Percentiles rank a stretch among this genome's conserved stretches.
Conservation (phyloP, 2,329 filamentous ascomycete species). For the Aspergillus texensis region DNA sequence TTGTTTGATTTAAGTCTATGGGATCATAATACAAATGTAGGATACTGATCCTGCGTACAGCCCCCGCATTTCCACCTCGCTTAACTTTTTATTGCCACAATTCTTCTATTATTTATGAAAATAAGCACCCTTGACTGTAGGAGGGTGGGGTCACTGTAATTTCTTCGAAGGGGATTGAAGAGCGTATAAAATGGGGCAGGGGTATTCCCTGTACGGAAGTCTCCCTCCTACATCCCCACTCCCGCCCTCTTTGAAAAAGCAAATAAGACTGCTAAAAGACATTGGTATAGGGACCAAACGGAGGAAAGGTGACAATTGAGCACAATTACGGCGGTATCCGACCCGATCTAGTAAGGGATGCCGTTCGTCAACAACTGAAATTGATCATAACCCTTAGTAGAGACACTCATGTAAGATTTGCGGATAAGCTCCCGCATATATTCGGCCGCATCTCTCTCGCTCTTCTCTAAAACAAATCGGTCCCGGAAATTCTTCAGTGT, state of each 20-base stretch:
- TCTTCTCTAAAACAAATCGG: conserved; percentile 89
- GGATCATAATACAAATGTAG: too few species aligned
- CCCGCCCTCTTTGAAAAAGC: background rate
- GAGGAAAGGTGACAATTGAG: background rate
- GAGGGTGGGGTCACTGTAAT: too few species aligned
- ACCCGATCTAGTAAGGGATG: conserved; percentile 75
- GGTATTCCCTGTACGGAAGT: too few species aligned
- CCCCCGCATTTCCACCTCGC: too few species aligned
- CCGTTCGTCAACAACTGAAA: conserved; percentile 97
- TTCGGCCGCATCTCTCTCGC: conserved; percentile 88
- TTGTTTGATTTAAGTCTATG: too few species aligned
- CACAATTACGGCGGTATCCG: background rate
- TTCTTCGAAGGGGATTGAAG: too few species aligned
- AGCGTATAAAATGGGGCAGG: too few species aligned
- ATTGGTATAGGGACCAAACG: background rate
- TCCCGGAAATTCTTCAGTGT: conserved; percentile 91
- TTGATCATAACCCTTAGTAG: conserved; percentile 94
- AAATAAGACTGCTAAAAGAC: background rate
- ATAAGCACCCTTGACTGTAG: too few species aligned
- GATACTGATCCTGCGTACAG: too few species aligned
- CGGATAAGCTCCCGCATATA: conserved; percentile 88
- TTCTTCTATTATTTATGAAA: too few species aligned
- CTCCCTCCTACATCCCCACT: background rate
- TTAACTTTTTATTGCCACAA: too few species aligned
- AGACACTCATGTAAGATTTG: conserved; percentile 88